These are phyloP conservation scores for Fremontodendron californicum DNA, from an alignment of 345 rosid species.

Conservation along the genomic window DNA sequence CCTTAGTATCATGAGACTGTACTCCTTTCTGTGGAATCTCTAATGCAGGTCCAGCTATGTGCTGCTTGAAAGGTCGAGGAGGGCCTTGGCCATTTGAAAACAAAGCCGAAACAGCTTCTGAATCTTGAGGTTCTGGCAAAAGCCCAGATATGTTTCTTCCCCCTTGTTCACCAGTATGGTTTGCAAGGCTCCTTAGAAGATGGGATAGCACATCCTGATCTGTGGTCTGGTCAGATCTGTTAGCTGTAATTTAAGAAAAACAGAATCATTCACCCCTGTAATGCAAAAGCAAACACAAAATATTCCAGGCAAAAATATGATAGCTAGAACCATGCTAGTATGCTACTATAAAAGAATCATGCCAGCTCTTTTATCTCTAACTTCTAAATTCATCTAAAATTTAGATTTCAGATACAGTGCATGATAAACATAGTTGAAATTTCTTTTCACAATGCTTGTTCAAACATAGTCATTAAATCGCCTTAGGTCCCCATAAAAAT, in stretches of 20 bases:
- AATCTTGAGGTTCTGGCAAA: constrained; percentile 60
- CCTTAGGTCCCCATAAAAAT: neutral
- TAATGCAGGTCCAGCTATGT: constrained; percentile 33
- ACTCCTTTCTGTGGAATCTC: constrained; percentile 42
- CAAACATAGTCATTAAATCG: neutral
- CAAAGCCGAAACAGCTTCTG: constrained; percentile 41
- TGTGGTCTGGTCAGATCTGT: constrained; percentile 50
- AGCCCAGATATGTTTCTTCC: constrained; percentile 61
- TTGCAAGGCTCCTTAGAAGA: constrained; percentile 77
- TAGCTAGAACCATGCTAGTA: neutral
- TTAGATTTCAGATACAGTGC: neutral
- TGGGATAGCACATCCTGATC: constrained; percentile 83
- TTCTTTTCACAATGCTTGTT: neutral
- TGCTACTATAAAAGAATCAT: constrained; percentile 3
- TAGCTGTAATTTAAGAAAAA: constrained; percentile 52
- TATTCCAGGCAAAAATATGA: neutral
- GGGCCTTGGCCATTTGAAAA: constrained; percentile 52
- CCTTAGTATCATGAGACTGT: constrained; percentile 25
- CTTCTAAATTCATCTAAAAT: neutral
- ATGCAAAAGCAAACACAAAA: neutral
- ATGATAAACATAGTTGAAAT: neutral
- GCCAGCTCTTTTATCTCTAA: neutral
- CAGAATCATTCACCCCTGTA: constrained; percentile 7
- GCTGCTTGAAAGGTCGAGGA: constrained; percentile 37
- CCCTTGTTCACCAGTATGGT: constrained; percentile 49